Percentiles rank a stretch among this genome's conserved stretches.
phyloP scores from a whole-genome alignment of 192 early-diverging fungal genomes.

The Lobosporangium transversale region DNA sequence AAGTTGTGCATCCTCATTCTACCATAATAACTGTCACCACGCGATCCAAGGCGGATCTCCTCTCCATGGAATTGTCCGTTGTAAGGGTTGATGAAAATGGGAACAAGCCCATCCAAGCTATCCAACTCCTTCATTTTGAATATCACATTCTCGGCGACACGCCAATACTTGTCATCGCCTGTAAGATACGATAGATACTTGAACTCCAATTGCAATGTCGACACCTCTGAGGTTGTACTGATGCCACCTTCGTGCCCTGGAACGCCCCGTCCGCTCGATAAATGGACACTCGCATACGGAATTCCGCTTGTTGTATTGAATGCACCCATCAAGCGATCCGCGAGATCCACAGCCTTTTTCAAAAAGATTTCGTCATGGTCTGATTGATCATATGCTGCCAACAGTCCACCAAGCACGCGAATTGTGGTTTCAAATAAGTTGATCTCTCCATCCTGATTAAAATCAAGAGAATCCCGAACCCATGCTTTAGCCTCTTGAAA shows the following conservation, averaged over 20 bases:
- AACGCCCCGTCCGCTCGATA: conserved; percentile 57
- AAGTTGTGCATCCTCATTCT: too few species aligned
- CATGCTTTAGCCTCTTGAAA: conserved; percentile 74
- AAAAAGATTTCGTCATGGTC: conserved; percentile 71
- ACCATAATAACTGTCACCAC: conserved; percentile 94
- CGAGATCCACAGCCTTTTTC: conserved; percentile 79
- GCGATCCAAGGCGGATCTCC: conserved; percentile 79
- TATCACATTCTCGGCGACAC: conserved; percentile 73
- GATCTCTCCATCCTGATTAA: conserved; percentile 72
- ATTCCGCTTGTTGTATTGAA: conserved; percentile 76
- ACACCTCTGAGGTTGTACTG: conserved; percentile 78
- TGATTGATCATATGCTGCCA: conserved; percentile 84
- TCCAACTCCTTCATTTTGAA: conserved; percentile 61
- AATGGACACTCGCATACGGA: conserved; percentile 71
- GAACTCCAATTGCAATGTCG: conserved; percentile 89
- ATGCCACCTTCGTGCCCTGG: conserved; percentile 61
- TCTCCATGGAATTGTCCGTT: conserved; percentile 65
- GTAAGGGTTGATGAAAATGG: conserved; percentile 73
- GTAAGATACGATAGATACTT: conserved; percentile 84
- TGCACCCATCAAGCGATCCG: conserved; percentile 73
- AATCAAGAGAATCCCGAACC: conserved; percentile 69
- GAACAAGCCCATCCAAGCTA: conserved; percentile 75
- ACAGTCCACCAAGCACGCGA: conserved; percentile 84
- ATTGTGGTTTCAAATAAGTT: conserved; percentile 91
- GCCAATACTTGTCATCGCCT: conserved; percentile 78